A percentile compares a stretch with the other conserved stretches of the same genome.
Conservation (phyloP, 495 filamentous ascomycete species). For the Bombardia bombarda region DNA sequence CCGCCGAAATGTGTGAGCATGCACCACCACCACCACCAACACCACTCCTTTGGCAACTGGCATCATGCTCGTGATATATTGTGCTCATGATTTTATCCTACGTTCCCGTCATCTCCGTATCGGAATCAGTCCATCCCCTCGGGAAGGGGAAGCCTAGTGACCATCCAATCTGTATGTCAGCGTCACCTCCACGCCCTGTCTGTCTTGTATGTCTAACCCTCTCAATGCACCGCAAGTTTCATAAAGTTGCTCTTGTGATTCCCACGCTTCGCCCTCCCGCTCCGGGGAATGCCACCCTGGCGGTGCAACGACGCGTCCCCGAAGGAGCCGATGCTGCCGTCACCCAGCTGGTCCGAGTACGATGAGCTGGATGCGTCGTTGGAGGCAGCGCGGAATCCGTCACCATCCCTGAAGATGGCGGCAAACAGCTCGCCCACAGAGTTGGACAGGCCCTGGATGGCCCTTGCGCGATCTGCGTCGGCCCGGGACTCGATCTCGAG, state of each 20-base stretch:
- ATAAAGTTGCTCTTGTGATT: neutral
- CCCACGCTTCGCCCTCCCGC: too few relatives aligned
- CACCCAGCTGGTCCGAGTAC: neutral
- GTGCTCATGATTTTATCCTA: neutral
- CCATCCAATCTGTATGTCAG: too few relatives aligned
- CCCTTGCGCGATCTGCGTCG: slow-evolving; percentile 65
- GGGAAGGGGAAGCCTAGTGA: too few relatives aligned
- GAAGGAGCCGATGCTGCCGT: too few relatives aligned
- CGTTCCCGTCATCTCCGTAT: neutral
- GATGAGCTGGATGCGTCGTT: slow-evolving; percentile 3
- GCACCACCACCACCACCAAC: too few relatives aligned
- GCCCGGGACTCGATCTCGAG: slow-evolving; percentile 69
- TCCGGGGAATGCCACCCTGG: too few relatives aligned
- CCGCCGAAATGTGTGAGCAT: too few relatives aligned
- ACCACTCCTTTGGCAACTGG: too few relatives aligned
- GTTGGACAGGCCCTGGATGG: slow-evolving; percentile 64
- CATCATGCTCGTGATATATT: too few relatives aligned
- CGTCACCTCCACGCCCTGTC: too few relatives aligned
- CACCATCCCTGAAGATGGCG: slow-evolving; percentile 60
- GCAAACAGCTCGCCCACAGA: slow-evolving; percentile 58
- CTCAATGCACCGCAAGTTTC: neutral
- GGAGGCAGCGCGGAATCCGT: slow-evolving; percentile 48
- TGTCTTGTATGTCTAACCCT: too few relatives aligned
- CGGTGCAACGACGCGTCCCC: too few relatives aligned
- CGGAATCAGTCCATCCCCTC: neutral